These are phyloP conservation scores for Monosporozyma servazzii DNA, from an alignment of 805 yeast genomes.

Conservation along the genomic window DNA sequence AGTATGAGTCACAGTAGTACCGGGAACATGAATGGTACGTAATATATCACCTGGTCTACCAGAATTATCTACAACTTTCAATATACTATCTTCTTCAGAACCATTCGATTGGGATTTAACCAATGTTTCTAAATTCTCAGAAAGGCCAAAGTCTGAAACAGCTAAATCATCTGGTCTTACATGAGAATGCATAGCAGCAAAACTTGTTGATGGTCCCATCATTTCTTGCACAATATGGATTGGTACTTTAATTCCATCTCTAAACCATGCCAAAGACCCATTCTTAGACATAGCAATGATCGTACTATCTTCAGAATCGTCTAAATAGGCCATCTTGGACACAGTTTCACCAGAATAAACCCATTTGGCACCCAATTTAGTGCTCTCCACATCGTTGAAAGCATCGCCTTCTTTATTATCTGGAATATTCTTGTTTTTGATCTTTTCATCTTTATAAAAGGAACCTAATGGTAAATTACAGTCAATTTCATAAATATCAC, in stretches of 20 bases:
- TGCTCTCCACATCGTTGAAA: slow-evolving; percentile 38
- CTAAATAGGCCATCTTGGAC: slow-evolving; percentile 20
- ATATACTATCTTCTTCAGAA: slow-evolving; percentile 22
- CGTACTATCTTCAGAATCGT: slow-evolving; percentile 33
- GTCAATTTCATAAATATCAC: slow-evolving; percentile 26
- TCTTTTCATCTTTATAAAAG: slow-evolving; percentile 8
- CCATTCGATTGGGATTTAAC: slow-evolving; percentile 26
- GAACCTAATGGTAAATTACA: slow-evolving; percentile 24
- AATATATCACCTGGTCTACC: slow-evolving; percentile 26
- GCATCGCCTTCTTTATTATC: slow-evolving; percentile 45
- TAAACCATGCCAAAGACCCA: slow-evolving; percentile 30
- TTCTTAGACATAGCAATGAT: slow-evolving; percentile 24
- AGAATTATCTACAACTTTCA: slow-evolving; percentile 26
- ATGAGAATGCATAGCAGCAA: slow-evolving; percentile 24
- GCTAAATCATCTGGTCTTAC: slow-evolving; percentile 16
- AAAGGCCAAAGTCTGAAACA: slow-evolving; percentile 25
- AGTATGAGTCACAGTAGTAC: slow-evolving; percentile 25
- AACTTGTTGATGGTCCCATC: slow-evolving; percentile 27
- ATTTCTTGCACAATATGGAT: slow-evolving; percentile 27
- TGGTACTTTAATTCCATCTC: slow-evolving; percentile 25
- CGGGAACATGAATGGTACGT: slow-evolving; percentile 23
- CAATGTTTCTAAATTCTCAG: slow-evolving; percentile 19
- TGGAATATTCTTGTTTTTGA: slow-evolving; percentile 2
- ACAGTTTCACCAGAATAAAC: slow-evolving; percentile 26
- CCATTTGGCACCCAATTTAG: slow-evolving; percentile 20